Conservation (phyloP, 164 flowering plant species). For the Magnolia kwangsiensis region DNA sequence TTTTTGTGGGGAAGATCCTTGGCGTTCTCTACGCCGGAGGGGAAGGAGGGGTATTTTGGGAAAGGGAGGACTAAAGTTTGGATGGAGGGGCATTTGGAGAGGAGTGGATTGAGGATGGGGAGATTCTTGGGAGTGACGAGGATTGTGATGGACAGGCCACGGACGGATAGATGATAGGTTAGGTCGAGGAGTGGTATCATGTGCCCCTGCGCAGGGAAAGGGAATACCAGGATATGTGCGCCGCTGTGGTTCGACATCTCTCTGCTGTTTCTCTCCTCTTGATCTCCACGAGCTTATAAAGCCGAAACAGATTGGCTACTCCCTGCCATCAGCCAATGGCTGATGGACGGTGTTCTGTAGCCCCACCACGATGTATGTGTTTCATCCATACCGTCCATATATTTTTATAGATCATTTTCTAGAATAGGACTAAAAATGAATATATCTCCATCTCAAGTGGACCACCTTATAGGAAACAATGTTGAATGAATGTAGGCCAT, state of each 20-base stretch:
- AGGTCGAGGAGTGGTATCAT: conserved; percentile 27
- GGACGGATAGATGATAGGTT: conserved; percentile 18
- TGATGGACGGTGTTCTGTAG: background rate
- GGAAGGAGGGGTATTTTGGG: conserved; percentile 21
- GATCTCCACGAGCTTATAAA: background rate
- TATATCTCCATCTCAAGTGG: too few species aligned
- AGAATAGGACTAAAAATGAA: too few species aligned
- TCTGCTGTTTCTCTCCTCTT: background rate
- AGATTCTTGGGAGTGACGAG: conserved; percentile 29
- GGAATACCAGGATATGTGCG: conserved; percentile 23
- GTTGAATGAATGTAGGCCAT: too few species aligned
- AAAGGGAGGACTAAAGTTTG: conserved; percentile 30
- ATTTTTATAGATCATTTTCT: too few species aligned
- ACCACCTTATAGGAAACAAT: too few species aligned
- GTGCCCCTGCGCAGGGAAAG: conserved; percentile 27
- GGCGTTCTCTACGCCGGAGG: conserved; percentile 14
- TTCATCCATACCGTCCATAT: too few species aligned
- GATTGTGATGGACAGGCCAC: conserved; percentile 26
- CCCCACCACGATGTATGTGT: too few species aligned
- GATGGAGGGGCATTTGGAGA: conserved; percentile 23
- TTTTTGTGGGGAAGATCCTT: conserved; percentile 9
- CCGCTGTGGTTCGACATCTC: background rate
- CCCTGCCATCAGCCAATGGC: background rate
- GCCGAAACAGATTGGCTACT: too few species aligned
- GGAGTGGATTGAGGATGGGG: conserved; percentile 21